These are phyloP conservation scores for Xylaria sp. DNA, from an alignment of 2,329 filamentous ascomycete genomes.

Conservation along the genomic window DNA sequence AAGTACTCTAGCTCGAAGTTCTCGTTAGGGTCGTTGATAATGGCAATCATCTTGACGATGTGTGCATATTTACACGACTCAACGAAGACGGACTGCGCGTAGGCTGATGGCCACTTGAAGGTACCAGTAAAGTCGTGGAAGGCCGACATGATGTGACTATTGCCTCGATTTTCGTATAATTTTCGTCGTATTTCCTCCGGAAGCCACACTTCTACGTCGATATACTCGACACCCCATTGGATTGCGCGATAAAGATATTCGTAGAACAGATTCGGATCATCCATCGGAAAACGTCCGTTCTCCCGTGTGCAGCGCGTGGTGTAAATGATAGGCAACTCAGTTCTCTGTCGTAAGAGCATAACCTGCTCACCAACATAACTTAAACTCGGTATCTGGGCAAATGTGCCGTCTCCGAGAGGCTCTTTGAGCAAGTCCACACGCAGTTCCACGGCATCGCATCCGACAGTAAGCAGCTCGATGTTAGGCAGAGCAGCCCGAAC, in stretches of 20 bases:
- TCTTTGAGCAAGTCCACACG: slow-evolving; percentile 85
- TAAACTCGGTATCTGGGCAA: slow-evolving; percentile 76
- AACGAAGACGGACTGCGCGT: slow-evolving; percentile 77
- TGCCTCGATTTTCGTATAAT: slow-evolving; percentile 76
- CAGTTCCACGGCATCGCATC: slow-evolving; percentile 86
- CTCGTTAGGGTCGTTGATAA: slow-evolving; percentile 83
- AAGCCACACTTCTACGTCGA: slow-evolving; percentile 89
- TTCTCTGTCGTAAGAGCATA: slow-evolving; percentile 84
- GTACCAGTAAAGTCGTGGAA: slow-evolving; percentile 89
- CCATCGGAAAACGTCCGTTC: slow-evolving; percentile 87
- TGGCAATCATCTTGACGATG: slow-evolving; percentile 91
- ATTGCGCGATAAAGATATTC: slow-evolving; percentile 85
- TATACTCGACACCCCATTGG: slow-evolving; percentile 90
- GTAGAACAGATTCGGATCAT: slow-evolving; percentile 78
- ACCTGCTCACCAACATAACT: slow-evolving; percentile 89
- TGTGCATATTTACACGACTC: slow-evolving; percentile 80
- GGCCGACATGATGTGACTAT: slow-evolving; percentile 88
- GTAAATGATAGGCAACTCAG: slow-evolving; percentile 90
- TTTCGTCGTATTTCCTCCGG: slow-evolving; percentile 77
- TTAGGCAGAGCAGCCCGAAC: slow-evolving; percentile 85
- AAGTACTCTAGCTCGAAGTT: slow-evolving; percentile 94
- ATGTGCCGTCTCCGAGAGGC: slow-evolving; percentile 69
- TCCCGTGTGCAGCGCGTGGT: slow-evolving; percentile 85
- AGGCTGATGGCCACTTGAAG: slow-evolving; percentile 82
- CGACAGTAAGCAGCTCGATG: slow-evolving; percentile 87